These are phyloP conservation scores for Ophiostoma himal-ulmi DNA, from an alignment of 2,329 filamentous ascomycete species.

Conservation along the genomic window DNA sequence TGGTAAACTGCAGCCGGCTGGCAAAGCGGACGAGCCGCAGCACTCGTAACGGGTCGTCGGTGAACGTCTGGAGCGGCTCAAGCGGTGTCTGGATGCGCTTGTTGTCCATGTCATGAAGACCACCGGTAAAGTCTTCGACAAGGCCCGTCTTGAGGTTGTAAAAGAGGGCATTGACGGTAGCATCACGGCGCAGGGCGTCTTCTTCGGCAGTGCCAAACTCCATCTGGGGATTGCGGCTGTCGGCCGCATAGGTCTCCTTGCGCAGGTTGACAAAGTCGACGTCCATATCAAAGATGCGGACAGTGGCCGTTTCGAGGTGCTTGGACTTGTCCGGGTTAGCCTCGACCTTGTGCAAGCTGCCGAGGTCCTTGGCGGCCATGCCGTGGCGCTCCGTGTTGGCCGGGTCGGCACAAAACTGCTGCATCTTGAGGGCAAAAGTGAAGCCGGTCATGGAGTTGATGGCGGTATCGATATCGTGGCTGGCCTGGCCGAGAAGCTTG, in stretches of 20 bases:
- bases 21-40: constrained; percentile 85
- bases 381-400: constrained; percentile 57
- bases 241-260: constrained; percentile 83
- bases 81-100: constrained; percentile 78
- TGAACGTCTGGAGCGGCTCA: constrained; percentile 85
- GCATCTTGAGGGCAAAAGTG: constrained; percentile 63
- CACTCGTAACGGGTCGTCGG: constrained; percentile 84
- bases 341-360: constrained; percentile 78
- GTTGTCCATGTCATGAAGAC: constrained; percentile 66
- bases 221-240: constrained; percentile 84
- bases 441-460: constrained; percentile 82
- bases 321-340: constrained; percentile 96
- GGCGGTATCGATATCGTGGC: constrained; percentile 77
- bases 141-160: constrained; percentile 77
- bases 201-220: constrained; percentile 90
- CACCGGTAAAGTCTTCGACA: constrained; percentile 82
- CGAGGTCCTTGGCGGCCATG: constrained; percentile 55
- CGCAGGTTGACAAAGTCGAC: constrained; percentile 91
- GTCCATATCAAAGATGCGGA: constrained; percentile 73
- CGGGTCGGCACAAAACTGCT: constrained; percentile 58
- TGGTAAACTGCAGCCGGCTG: constrained; percentile 71
- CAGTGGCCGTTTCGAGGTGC: constrained; percentile 87
- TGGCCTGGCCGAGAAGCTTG: constrained; percentile 66
- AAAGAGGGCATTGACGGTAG: constrained; percentile 91
- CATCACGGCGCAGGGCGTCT: constrained; percentile 83